Evolutionary conservation across 495 filamentous ascomycete species (phyloP).

Genomic region (Penicillium fimorum): DNA sequence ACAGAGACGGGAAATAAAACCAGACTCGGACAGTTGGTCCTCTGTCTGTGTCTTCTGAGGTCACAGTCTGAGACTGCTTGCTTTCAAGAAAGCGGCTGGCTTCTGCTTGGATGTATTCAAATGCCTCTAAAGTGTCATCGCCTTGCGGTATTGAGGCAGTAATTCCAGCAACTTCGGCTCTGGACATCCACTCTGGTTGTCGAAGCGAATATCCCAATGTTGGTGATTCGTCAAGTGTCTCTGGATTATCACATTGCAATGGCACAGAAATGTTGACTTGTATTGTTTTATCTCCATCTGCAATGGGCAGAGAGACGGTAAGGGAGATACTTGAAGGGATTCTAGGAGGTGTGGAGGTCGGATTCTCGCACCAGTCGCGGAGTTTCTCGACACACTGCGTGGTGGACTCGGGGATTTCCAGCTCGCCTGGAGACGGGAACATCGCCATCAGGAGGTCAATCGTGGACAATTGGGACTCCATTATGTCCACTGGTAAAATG

Average conservation of each 20-base stretch:
- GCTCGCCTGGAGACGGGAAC: conserved; percentile 36
- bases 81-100: conserved; percentile 27
- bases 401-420: conserved; percentile 37
- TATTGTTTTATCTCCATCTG: conserved; percentile 28
- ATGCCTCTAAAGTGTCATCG: conserved; percentile 32
- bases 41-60: background rate
- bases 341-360: conserved; percentile 6
- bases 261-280: conserved; percentile 40
- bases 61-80: conserved; percentile 14
- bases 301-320: conserved; percentile 28
- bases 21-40: conserved; percentile 36
- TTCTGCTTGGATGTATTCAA: conserved; percentile 36
- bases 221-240: conserved; percentile 27
- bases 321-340: conserved; percentile 30
- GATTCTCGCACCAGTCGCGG: conserved; percentile 33
- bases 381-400: conserved; percentile 33
- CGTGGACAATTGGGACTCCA: conserved; percentile 38
- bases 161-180: conserved; percentile 34
- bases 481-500: conserved; percentile 27
- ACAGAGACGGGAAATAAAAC: conserved; percentile 46
- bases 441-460: conserved; percentile 39
- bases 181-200: conserved; percentile 45
- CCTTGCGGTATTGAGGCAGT: conserved; percentile 29
- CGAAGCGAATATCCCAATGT: conserved; percentile 33
- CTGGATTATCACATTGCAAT: conserved; percentile 22